Base-by-base conservation (phyloP, 1,139 yeast species). In the Ashbya aceris region DNA sequence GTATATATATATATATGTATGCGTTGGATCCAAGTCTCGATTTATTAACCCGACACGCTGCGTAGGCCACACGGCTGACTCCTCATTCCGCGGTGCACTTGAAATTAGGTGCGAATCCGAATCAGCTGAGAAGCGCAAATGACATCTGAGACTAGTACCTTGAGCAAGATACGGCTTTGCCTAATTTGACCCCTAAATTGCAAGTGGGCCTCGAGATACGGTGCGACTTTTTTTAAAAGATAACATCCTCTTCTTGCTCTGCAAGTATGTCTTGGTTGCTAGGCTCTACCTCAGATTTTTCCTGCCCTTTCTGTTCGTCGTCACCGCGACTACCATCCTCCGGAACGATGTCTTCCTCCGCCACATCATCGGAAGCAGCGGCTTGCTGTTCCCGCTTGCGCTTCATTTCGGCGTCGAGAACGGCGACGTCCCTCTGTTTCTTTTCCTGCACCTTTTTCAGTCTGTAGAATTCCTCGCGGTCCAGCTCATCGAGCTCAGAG, bases 391-490 rank as follows among this genome's bases (percentile, higher is more conserved):
- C 46, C 49, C 45, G 55, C 40, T 40, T 53, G 53, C 38, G 52
- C 46, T 45, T 61, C 62, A 56, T 46, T 43, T 58, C 66, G 10
- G 61, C 65, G 43, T 60, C 65, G 14, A 60, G 41, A 47, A 56
- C 63, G 17, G 64, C 64, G 45, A 63, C 55, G 47, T 62, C 50
- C 52, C 74, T 74, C 65, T 87, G 96, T 65, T 91, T 91, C 81
- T 87, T 89, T 61, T 87, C 65, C 67, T 91, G 96, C 42, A 91
- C 96, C 66, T 91, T 91, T 70, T 91, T 91, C 70, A 91, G 77
- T 58, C 98, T 73, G 68, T 87, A 91, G 61, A 91, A 91, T 67
- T 91, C 98, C 67, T 91, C 98, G 74, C 98, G 83, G 64, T 91
- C 98, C 64, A 91, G 74, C 68, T 91, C 98, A 65, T 91, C 98